A percentile compares a stretch with the other conserved stretches of the same genome.
Evolutionary conservation across 2,329 filamentous ascomycete genomes (phyloP).

Genomic region (Emericellopsis atlantica): DNA sequence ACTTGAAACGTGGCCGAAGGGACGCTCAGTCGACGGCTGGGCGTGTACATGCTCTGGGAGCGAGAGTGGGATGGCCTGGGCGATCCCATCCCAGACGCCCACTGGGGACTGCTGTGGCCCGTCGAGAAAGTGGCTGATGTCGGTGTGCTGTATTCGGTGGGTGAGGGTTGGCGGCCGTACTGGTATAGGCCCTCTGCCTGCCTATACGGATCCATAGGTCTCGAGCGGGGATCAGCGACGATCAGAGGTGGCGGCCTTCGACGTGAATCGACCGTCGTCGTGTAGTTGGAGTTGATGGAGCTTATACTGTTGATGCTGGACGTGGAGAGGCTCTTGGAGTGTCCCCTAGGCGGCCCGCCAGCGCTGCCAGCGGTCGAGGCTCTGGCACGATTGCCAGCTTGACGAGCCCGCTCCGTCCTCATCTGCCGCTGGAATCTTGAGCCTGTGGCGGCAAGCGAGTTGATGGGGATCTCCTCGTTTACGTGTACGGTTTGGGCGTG

Average conservation of each 20-base stretch:
- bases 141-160: constrained; percentile 67
- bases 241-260: constrained; percentile 70
- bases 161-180: constrained; percentile 50
- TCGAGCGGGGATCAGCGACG: constrained; percentile 61
- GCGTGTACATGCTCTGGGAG: constrained; percentile 57
- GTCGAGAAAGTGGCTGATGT: constrained; percentile 74
- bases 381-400: constrained; percentile 58
- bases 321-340: constrained; percentile 74
- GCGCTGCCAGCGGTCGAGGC: constrained; percentile 67
- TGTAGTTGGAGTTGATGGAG: constrained; percentile 54
- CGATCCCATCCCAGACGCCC: constrained; percentile 56
- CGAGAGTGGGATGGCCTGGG: constrained; percentile 58
- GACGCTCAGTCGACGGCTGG: constrained; percentile 65
- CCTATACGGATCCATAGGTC: constrained; percentile 56
- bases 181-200: constrained; percentile 44
- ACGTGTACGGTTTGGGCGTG: constrained; percentile 97
- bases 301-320: constrained; percentile 73
- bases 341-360: constrained; percentile 59
- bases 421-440: constrained; percentile 89
- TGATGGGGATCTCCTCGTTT: constrained; percentile 89
- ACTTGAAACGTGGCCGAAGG: constrained; percentile 64
- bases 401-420: constrained; percentile 71
- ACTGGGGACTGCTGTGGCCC: constrained; percentile 64
- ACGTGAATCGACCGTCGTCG: constrained; percentile 51
- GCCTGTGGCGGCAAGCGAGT: constrained; percentile 85